phyloP scores from a whole-genome alignment of 805 yeast genomes.

The Ogataea paradorogensis region DNA sequence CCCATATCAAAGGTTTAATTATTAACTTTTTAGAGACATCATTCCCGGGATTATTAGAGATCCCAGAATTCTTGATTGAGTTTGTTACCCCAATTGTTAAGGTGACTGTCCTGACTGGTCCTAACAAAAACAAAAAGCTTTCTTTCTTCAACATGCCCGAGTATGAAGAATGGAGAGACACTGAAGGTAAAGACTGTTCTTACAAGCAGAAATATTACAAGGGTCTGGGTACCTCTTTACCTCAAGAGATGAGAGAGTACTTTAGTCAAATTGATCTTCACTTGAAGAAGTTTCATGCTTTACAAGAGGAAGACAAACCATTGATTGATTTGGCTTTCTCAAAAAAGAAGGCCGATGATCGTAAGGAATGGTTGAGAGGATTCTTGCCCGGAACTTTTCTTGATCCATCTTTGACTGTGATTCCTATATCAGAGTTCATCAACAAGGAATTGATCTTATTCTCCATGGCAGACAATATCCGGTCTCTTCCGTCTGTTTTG shows the following conservation, averaged over 20 bases:
- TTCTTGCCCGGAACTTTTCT: slow-evolving; percentile 88
- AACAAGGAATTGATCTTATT: slow-evolving; percentile 92
- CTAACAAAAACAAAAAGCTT: slow-evolving; percentile 48
- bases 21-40: slow-evolving; percentile 91
- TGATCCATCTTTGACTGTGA: slow-evolving; percentile 69
- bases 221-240: slow-evolving; percentile 95
- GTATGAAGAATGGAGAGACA: slow-evolving; percentile 88
- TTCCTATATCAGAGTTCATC: slow-evolving; percentile 91
- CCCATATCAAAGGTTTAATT: slow-evolving; percentile 93
- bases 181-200: slow-evolving; percentile 66
- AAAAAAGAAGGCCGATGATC: slow-evolving; percentile 92
- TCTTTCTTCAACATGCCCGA: slow-evolving; percentile 95
- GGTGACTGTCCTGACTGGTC: slow-evolving; percentile 70
- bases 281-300: slow-evolving; percentile 76
- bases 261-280: slow-evolving; percentile 83
- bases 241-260: slow-evolving; percentile 81
- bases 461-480: slow-evolving; percentile 93
- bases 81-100: slow-evolving; percentile 96
- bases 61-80: slow-evolving; percentile 90
- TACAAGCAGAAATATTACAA: slow-evolving; percentile 96
- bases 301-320: slow-evolving; percentile 73
- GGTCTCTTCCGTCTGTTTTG: slow-evolving; percentile 90
- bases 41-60: slow-evolving; percentile 86
- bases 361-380: slow-evolving; percentile 95
- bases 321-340: slow-evolving; percentile 90